Conservation (phyloP, 2,329 filamentous ascomycete genomes). For the Colletotrichum sojae region DNA sequence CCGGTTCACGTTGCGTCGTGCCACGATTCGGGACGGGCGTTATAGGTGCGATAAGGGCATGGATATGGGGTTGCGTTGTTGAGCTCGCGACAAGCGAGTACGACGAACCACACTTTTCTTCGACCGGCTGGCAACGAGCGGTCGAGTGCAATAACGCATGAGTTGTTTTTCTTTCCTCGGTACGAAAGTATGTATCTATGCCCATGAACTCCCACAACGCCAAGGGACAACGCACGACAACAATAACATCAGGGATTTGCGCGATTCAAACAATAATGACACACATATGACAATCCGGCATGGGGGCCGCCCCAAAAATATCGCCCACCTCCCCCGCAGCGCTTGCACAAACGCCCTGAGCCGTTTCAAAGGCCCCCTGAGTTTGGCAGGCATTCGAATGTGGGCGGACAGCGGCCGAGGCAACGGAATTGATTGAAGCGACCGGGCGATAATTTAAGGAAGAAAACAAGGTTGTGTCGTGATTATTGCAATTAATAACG, state of each 20-base stretch:
- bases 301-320: slow-evolving; percentile 18
- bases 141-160: no score
- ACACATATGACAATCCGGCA: slow-evolving; percentile 30
- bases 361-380: slow-evolving; percentile 26
- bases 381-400: slow-evolving; percentile 8
- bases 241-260: slow-evolving; percentile 5
- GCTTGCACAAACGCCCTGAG: slow-evolving; percentile 1
- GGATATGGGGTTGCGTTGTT: background rate
- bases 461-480: background rate
- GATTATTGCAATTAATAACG: slow-evolving; percentile 4
- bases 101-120: background rate
- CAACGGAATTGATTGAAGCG: background rate
- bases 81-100: slow-evolving; percentile 6
- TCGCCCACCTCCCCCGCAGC: slow-evolving; percentile 11
- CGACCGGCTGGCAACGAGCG: no score
- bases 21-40: background rate
- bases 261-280: slow-evolving; percentile 36
- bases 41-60: slow-evolving; percentile 11
- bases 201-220: background rate
- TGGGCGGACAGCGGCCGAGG: background rate
- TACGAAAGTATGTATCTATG: background rate
- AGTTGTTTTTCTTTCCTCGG: no score
- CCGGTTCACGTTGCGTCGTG: background rate
- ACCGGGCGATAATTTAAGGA: background rate
- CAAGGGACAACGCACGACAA: no score